Percentiles rank a stretch among this genome's conserved stretches.
phyloP scores from a whole-genome alignment of 306 rosid genomes.

The Rosa chinensis region DNA sequence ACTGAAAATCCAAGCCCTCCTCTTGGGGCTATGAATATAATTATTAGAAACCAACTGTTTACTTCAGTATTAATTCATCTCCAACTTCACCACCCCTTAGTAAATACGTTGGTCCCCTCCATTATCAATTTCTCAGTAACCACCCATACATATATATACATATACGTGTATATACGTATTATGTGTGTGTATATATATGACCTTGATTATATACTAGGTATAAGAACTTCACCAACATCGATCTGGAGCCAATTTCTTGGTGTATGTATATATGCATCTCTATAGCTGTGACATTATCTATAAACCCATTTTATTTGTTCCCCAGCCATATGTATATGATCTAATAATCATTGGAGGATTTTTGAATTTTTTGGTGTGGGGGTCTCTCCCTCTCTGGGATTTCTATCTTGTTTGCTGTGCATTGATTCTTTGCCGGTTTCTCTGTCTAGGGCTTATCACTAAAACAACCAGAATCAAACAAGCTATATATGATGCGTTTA shows the following conservation, averaged over 20 bases:
- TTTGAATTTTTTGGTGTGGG: background rate
- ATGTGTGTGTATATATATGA: too few species aligned
- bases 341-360: background rate
- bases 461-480: background rate
- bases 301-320: background rate
- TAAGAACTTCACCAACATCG: background rate
- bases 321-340: background rate
- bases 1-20: background rate
- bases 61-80: background rate
- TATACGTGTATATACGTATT: too few species aligned
- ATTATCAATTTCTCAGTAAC: background rate
- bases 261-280: too few species aligned
- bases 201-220: background rate
- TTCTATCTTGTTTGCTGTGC: background rate
- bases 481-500: background rate
- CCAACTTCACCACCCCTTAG: background rate
- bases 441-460: background rate
- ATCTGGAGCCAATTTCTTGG: background rate
- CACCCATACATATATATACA: background rate
- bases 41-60: background rate
- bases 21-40: background rate
- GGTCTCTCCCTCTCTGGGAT: background rate
- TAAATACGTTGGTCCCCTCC: background rate
- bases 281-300: background rate
- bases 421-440: constrained; percentile 3